Evolutionary conservation across 1,139 yeast genomes (phyloP).

Genomic region (Lodderomyces metapsilosis): DNA sequence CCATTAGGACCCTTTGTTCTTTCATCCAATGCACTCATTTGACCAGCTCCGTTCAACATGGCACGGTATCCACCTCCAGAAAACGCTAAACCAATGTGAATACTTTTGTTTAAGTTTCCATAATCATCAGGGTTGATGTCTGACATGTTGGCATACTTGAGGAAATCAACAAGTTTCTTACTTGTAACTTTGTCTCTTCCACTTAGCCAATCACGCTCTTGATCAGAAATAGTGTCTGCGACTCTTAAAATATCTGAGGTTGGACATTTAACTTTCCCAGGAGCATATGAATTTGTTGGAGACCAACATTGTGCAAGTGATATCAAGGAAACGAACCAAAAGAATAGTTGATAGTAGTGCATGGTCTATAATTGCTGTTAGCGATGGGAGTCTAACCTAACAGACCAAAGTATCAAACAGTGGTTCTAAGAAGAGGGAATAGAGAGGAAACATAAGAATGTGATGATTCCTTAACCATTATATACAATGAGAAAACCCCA

Average conservation of each 20-base stretch:
- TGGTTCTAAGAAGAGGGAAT: neutral
- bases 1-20: conserved; percentile 19
- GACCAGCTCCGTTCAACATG: conserved; percentile 47
- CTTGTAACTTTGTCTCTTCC: conserved; percentile 58
- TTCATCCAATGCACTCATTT: conserved; percentile 38
- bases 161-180: conserved; percentile 55
- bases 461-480: too few species aligned
- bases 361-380: neutral
- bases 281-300: conserved; percentile 68
- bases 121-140: conserved; percentile 61
- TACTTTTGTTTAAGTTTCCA: conserved; percentile 34
- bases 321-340: neutral
- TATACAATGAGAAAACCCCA: too few species aligned
- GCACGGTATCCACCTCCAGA: conserved; percentile 51
- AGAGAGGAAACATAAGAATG: too few species aligned
- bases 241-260: conserved; percentile 21
- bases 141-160: conserved; percentile 57
- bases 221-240: conserved; percentile 31
- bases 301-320: conserved; percentile 33
- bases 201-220: conserved; percentile 44
- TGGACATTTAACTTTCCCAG: conserved; percentile 63
- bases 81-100: conserved; percentile 42
- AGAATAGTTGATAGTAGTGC: neutral
- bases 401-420: neutral
- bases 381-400: too few species aligned